Conservation (phyloP, 2,329 filamentous ascomycete genomes). For the Chrysoporthe deuterocubensis region DNA sequence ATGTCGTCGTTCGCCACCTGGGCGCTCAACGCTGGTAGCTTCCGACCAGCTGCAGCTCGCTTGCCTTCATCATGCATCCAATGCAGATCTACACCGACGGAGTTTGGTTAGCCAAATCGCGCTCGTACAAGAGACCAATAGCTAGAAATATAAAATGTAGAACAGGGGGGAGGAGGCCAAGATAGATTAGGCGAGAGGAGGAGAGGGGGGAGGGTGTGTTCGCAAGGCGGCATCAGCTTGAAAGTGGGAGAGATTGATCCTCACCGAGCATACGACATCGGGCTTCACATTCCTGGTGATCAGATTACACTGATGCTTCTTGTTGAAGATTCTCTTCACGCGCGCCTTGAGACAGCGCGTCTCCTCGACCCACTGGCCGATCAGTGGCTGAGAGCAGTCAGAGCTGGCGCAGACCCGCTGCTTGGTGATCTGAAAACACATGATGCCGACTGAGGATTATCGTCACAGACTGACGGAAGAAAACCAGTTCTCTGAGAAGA, state of each 20-base stretch:
- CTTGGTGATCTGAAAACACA: slow-evolving; percentile 9
- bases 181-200: not conserved
- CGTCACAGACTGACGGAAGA: not conserved
- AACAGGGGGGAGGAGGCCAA: not conserved
- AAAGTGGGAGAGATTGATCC: not conserved
- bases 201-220: not conserved
- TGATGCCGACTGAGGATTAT: not conserved
- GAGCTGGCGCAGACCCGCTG: not conserved
- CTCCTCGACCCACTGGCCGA: not conserved
- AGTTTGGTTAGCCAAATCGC: not conserved
- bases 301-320: not conserved
- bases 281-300: slow-evolving; percentile 4
- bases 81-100: not conserved
- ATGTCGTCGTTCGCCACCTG: not conserved
- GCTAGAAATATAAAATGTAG: not conserved
- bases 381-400: not conserved
- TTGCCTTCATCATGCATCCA: not conserved
- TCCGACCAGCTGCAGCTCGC: slow-evolving; percentile 1
- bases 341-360: not conserved
- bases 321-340: not conserved
- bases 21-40: not conserved
- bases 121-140: no score
- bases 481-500: not conserved
- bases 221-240: not conserved
- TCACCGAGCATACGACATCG: not conserved